Base-by-base conservation (phyloP, 805 yeast genomes). In the Metschnikowia lochheadii region DNA sequence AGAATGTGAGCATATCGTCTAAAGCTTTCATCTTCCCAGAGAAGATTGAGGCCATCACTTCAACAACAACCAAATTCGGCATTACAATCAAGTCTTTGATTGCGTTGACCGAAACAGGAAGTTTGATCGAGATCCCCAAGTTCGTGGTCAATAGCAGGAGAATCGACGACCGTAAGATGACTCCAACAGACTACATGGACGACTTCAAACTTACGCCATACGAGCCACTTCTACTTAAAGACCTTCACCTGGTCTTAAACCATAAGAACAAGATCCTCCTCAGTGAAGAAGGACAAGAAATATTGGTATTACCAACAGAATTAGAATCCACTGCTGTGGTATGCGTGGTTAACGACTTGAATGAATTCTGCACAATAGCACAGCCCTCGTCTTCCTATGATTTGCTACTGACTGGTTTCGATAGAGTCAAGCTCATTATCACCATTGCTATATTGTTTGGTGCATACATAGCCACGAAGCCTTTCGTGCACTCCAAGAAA, bases 331-430 rank as follows among this genome's bases (percentile, higher is more conserved):
- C 97, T 0, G 75, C 85, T 2, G 75, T 88, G 17, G 79, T 87
- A 0, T 83, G 94, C 53, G 73, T 78, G 35, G 68, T 82, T 41
- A 88, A 85, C 17, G 53, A 61, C 29, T 66, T 75, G 42, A 95
- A 89, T 62, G 64, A 86, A 6, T 91, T 87, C 69, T 87, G 91
- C 61, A 84, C 95, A 0, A 75, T 82, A 50, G 76, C 87, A 15
- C 79, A 85, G 46, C 97, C 98, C 0, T 88, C 97, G 0, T 80
- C 80, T 40, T 87, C 89, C 37, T 91, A 88, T 67, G 99, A 92
- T 68, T 73, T 81, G 46, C 75, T 92, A 64, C 79, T 83, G 23
- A 69, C 76, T 31, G 74, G 76, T 46, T 94, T 94, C 63, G 89
- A 85, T 58, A 85, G 81, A 60, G 62, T 71, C 13, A 84, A 82